Evolutionary conservation across 2,329 filamentous ascomycete genomes (phyloP).

Genomic region (Colletotrichum eremochloae): DNA sequence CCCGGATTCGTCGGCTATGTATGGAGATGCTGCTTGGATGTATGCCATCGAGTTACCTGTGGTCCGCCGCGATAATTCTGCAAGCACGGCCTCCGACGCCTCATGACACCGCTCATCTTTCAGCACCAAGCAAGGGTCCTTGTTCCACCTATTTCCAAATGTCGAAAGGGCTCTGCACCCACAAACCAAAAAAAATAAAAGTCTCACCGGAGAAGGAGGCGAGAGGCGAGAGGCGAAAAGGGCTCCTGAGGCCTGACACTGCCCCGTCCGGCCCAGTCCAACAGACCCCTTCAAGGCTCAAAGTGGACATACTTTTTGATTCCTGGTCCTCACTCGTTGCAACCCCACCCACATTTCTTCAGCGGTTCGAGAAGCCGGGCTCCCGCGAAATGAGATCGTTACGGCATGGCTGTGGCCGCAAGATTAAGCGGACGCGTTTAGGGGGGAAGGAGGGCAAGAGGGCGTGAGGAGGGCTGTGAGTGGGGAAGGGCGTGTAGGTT

Average conservation of each 20-base stretch:
- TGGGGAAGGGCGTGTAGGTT: not conserved
- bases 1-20: not conserved
- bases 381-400: constrained; percentile 26
- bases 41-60: not conserved
- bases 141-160: not conserved
- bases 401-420: not conserved
- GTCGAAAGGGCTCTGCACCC: not conserved
- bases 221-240: not conserved
- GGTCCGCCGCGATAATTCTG: not conserved
- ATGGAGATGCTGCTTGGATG: not conserved
- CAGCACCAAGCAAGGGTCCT: not conserved
- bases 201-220: not conserved
- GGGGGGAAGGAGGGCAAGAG: not conserved
- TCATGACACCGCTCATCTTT: not conserved
- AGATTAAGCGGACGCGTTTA: not conserved
- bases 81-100: not conserved
- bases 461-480: not conserved
- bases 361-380: constrained; percentile 15
- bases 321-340: not conserved
- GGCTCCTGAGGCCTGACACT: not conserved
- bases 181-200: not conserved
- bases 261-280: constrained; percentile 1
- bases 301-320: constrained; percentile 8
- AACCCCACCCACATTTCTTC: not conserved
- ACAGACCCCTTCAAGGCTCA: constrained; percentile 11